Evolutionary conservation across 1,284 basidiomycete species (phyloP), one percentile per base, ranked within the genome.

Genomic region (Ceratobasidium sp.): DNA sequence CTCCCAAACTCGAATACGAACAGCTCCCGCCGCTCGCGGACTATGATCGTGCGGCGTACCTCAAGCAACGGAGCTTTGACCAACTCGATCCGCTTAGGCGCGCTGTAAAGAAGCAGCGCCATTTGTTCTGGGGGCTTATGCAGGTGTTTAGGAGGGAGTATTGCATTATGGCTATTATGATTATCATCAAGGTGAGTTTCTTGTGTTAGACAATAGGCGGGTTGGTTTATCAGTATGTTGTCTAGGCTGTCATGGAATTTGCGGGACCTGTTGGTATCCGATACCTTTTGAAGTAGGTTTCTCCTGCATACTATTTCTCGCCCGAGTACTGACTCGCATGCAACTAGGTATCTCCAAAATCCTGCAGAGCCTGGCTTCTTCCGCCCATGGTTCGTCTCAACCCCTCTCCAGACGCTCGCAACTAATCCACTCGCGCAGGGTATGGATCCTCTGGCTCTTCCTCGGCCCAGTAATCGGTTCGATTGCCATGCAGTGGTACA

Each of bases 381-480:
- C 51, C 80, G 82, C 14, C 86, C 87, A 0, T 85, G 83, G 75
- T 76, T 49, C 19, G 62, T 58, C 24, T 13, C 22, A 27, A 4
- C 6, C 2, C 11, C 34, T 14, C 48, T 34, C 13, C 59, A 19
- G 16, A 37, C 4, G 2, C 16, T 31, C 49, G 24, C 48, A 11
- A 16, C 59, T 64, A 16, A 56, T 43, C 56, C 13, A 19, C n/a
- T 13, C 16, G 13, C 41, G 22, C 37, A 76, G 82, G 86, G 85
- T 92, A 24, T 93, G 91, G 91, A 86, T 92, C 46, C 58, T 82
- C 1, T 83, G 85, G 79, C 83, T 92, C 9, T 88, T 91, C 80
- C 22, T 89, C 1, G 90, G 88, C 8, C 89, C 89, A 1, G 78
- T 86, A 7, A 19, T 82, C 22, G 77, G 76, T 6, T 78, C 80